Evolutionary conservation across 2,329 filamentous ascomycete genomes (phyloP).

Genomic region (Aspergillus arachidicola): DNA sequence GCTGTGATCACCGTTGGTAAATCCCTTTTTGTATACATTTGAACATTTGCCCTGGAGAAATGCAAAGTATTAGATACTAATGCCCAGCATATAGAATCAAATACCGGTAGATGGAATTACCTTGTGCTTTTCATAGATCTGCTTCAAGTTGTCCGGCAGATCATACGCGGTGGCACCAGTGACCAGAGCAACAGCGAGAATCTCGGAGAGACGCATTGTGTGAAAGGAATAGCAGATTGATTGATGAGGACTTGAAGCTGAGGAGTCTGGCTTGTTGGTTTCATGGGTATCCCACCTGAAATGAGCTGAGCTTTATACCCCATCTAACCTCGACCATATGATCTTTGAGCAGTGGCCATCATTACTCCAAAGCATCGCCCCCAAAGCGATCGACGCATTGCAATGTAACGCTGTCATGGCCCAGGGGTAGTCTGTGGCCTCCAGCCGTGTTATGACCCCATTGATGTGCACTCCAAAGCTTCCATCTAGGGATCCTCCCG

Average conservation of each 20-base stretch:
- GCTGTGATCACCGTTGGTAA: slow-evolving; percentile 20
- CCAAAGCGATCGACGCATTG: not conserved
- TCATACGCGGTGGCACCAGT: slow-evolving; percentile 10
- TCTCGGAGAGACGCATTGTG: not conserved
- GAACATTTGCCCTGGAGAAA: slow-evolving; percentile 19
- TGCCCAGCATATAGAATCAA: not conserved
- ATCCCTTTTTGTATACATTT: slow-evolving; percentile 22
- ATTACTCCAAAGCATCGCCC: not conserved
- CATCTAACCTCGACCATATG: not conserved
- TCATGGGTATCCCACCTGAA: not conserved
- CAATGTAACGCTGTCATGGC: not conserved
- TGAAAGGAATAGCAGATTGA: not conserved
- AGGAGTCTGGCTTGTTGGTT: not conserved
- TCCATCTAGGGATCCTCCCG: not conserved
- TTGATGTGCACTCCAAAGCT: not conserved
- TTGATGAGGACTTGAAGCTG: not conserved
- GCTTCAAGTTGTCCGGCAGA: slow-evolving; percentile 20
- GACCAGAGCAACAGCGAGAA: not conserved
- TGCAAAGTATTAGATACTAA: not conserved
- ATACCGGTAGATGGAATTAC: not conserved
- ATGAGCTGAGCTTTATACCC: not conserved
- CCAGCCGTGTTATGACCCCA: not conserved
- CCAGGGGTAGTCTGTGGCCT: not conserved
- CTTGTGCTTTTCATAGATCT: slow-evolving; percentile 26
- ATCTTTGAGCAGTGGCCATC: not conserved